These are phyloP conservation scores for Epichloe hybrida DNA, from an alignment of 2,329 filamentous ascomycete genomes.

Conservation along the genomic window DNA sequence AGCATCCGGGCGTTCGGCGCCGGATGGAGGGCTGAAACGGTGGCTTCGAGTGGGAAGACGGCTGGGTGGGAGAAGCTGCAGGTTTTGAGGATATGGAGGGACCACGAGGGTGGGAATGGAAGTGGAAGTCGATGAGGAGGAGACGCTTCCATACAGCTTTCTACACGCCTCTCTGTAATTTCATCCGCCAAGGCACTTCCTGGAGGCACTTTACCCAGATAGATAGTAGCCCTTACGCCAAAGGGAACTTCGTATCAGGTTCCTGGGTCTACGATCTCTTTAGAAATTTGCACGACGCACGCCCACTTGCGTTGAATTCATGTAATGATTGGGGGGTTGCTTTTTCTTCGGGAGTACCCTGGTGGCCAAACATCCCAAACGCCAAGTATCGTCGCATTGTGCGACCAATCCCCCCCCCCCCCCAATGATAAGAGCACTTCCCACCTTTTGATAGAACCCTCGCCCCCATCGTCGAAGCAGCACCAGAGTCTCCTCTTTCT, in stretches of 20 bases:
- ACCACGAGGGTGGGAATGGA: conserved; percentile 7
- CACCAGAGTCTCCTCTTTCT: neutral
- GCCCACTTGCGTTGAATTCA: neutral
- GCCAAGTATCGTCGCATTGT: too few species aligned
- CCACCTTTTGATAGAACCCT: conserved; percentile 3
- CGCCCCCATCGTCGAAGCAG: neutral
- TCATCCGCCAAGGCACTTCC: too few species aligned
- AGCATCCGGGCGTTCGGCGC: conserved; percentile 38
- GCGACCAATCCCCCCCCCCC: too few species aligned
- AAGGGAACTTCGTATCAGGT: too few species aligned
- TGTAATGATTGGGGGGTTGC: neutral
- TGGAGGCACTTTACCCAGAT: too few species aligned
- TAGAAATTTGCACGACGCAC: neutral
- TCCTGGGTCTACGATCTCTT: too few species aligned
- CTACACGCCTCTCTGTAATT: too few species aligned
- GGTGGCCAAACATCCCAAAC: too few species aligned
- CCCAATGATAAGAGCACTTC: neutral
- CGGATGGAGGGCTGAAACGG: conserved; percentile 61
- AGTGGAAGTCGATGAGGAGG: neutral
- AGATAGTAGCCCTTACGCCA: too few species aligned
- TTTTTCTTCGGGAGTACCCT: too few species aligned
- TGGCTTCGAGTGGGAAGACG: conserved; percentile 70
- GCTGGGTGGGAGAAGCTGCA: conserved; percentile 92
- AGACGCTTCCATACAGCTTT: neutral
- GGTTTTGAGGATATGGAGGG: conserved; percentile 73